Evolutionary conservation across 345 rosid genomes (phyloP).

Genomic region (Clausena lansium): DNA sequence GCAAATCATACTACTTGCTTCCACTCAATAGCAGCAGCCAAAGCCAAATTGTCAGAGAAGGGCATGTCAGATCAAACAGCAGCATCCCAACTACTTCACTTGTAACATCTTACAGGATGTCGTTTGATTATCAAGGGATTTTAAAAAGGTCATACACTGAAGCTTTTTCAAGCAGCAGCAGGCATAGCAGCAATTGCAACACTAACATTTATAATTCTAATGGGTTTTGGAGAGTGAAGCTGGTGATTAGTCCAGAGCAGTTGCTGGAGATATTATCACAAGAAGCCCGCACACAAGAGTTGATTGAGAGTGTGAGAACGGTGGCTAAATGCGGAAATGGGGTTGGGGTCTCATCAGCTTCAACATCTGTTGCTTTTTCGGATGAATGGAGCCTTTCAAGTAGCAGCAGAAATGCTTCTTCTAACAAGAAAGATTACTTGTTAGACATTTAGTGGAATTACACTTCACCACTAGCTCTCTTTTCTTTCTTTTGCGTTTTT

Average conservation of each 20-base stretch:
- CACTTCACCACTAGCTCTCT: not conserved
- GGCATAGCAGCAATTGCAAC: constrained; percentile 11
- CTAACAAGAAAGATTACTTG: constrained; percentile 24
- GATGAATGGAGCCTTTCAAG: constrained; percentile 58
- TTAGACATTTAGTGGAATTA: constrained; percentile 13
- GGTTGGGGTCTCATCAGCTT: constrained; percentile 18
- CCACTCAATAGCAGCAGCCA: constrained; percentile 24
- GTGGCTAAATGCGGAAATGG: constrained; percentile 65
- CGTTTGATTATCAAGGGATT: constrained; percentile 49
- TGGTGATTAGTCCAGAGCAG: constrained; percentile 65
- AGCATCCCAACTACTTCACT: constrained; percentile 34
- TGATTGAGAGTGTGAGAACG: constrained; percentile 71
- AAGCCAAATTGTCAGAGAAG: constrained; percentile 36
- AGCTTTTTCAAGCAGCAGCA: constrained; percentile 43
- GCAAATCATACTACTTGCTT: constrained; percentile 58
- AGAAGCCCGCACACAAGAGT: constrained; percentile 58
- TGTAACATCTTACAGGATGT: constrained; percentile 60
- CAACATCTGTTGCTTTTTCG: constrained; percentile 33
- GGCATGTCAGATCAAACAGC: constrained; percentile 69
- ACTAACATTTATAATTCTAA: not conserved
- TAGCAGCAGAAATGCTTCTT: constrained; percentile 41
- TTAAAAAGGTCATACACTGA: constrained; percentile 68
- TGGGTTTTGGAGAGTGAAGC: constrained; percentile 86
- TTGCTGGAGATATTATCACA: constrained; percentile 66
- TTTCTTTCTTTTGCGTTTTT: not conserved